These are phyloP conservation scores for Adansonia grandidieri DNA, from an alignment of 441 rosid species.

Conservation along the genomic window DNA sequence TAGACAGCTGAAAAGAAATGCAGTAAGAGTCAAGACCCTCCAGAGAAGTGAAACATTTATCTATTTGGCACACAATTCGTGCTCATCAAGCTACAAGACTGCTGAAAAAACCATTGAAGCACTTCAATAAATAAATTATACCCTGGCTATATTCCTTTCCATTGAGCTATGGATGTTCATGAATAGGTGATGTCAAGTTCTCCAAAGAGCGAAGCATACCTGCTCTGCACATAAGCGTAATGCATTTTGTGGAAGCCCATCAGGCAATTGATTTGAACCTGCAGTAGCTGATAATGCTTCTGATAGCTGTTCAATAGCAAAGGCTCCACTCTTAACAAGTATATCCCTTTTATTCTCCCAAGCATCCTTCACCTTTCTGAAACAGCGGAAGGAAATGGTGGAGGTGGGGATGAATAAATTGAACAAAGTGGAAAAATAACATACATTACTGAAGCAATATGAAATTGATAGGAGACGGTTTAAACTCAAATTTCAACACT, in stretches of 20 bases:
- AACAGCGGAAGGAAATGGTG: conserved; percentile 26
- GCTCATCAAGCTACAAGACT: not conserved
- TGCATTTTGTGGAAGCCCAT: conserved; percentile 61
- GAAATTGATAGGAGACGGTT: not conserved
- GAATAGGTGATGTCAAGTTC: not conserved
- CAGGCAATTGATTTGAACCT: conserved; percentile 56
- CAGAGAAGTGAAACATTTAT: not conserved
- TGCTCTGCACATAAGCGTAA: conserved; percentile 73
- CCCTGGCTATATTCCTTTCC: not conserved
- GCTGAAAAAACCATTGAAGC: not conserved
- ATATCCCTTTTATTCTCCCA: conserved; percentile 77
- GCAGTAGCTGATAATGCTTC: conserved; percentile 83
- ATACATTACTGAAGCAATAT: not conserved
- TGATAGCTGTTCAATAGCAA: conserved; percentile 82
- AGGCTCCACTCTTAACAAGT: conserved; percentile 73
- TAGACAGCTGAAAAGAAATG: conserved; percentile 65
- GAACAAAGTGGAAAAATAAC: conserved; percentile 10
- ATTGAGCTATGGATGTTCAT: not conserved
- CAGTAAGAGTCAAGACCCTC: not conserved
- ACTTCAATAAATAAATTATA: not conserved
- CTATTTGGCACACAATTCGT: not conserved
- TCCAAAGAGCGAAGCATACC: conserved; percentile 43
- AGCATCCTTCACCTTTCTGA: conserved; percentile 87
- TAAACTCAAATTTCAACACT: conserved; percentile 14
- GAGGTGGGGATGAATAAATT: not conserved